These are phyloP conservation scores for Chiua sp. DNA, from an alignment of 1,284 basidiomycete species.

Conservation along the genomic window DNA sequence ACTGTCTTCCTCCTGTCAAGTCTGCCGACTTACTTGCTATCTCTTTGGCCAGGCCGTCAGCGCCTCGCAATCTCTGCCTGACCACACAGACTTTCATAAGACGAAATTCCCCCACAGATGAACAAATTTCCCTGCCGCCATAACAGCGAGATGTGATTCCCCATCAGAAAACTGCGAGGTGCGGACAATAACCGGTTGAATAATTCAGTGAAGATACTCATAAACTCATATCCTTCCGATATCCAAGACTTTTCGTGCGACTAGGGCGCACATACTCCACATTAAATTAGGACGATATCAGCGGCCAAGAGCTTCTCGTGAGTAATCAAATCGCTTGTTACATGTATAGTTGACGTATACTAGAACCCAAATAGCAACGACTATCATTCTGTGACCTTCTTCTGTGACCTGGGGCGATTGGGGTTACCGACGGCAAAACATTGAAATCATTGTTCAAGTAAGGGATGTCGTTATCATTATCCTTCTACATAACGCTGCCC, in stretches of 20 bases:
- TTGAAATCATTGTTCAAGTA: slow-evolving; percentile 10
- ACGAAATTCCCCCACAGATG: background rate
- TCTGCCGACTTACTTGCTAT: background rate
- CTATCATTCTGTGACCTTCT: background rate
- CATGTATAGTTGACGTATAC: slow-evolving; percentile 21
- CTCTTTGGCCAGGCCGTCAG: background rate
- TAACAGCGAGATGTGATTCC: slow-evolving; percentile 11
- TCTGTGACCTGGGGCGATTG: background rate
- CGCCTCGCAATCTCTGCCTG: background rate
- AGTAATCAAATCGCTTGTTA: slow-evolving; percentile 13
- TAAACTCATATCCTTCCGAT: slow-evolving; percentile 14
- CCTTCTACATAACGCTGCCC: slow-evolving; percentile 27
- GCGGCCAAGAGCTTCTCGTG: slow-evolving; percentile 1
- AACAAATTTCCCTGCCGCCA: slow-evolving; percentile 2
- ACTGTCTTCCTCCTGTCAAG: background rate
- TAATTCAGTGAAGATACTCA: slow-evolving; percentile 5
- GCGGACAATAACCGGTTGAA: slow-evolving; percentile 12
- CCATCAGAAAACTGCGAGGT: slow-evolving; percentile 25
- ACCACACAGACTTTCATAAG: background rate
- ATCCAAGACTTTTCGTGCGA: background rate
- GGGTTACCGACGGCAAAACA: slow-evolving; percentile 5
- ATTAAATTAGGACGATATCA: slow-evolving; percentile 6
- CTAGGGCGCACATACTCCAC: slow-evolving; percentile 23
- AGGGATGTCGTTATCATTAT: slow-evolving; percentile 28
- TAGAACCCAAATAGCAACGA: slow-evolving; percentile 5